phyloP scores from a whole-genome alignment of 2,329 filamentous ascomycete species.

The Neodidymelliopsis sp. region DNA sequence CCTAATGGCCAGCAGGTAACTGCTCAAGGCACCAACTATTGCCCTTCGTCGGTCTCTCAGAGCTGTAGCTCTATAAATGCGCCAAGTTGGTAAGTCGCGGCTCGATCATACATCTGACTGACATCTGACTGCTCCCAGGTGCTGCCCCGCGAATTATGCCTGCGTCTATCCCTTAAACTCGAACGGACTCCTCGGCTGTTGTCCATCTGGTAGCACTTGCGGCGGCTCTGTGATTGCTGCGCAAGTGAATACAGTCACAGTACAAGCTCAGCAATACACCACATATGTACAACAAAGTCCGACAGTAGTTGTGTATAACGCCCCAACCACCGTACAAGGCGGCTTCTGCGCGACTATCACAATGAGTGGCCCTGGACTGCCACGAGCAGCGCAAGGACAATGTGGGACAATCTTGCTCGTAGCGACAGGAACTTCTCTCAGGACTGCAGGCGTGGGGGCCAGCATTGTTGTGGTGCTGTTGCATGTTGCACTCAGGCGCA shows the following conservation, averaged over 20 bases:
- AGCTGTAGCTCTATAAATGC: constrained; percentile 54
- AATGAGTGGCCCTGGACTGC: constrained; percentile 46
- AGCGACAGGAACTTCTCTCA: constrained; percentile 29
- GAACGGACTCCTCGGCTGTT: constrained; percentile 48
- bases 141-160: constrained; percentile 46
- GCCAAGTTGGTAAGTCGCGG: constrained; percentile 51
- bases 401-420: constrained; percentile 51
- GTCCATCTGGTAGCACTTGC: constrained; percentile 45
- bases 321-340: constrained; percentile 32
- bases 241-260: constrained; percentile 46
- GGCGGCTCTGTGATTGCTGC: constrained; percentile 43
- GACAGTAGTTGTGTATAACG: constrained; percentile 33
- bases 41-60: constrained; percentile 45
- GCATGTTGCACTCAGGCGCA: constrained; percentile 37
- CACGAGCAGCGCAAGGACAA: constrained; percentile 40
- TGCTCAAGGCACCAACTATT: constrained; percentile 44
- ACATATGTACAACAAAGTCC: constrained; percentile 40
- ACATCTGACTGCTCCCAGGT: constrained; percentile 33
- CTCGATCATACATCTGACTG: background rate
- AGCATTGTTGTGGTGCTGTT: constrained; percentile 26
- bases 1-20: constrained; percentile 44
- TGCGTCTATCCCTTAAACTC: constrained; percentile 43
- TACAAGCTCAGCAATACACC: constrained; percentile 40
- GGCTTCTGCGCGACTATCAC: constrained; percentile 49
- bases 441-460: constrained; percentile 27